Conservation (phyloP, 176 grass and related monocot species). For the Avena eriantha region DNA sequence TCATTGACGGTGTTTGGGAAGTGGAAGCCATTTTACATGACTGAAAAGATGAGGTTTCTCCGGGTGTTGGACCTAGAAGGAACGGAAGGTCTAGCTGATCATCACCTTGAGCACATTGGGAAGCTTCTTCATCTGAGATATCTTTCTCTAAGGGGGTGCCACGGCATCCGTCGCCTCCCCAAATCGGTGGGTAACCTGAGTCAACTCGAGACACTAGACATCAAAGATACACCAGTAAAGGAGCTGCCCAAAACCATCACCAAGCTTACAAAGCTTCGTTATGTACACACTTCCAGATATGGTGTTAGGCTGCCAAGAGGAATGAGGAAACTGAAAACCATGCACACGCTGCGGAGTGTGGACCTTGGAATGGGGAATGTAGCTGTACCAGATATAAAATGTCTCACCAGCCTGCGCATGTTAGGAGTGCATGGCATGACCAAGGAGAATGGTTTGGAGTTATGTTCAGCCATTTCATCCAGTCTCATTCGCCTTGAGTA, state of each 20-base stretch:
- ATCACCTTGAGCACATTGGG: not conserved
- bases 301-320: not conserved
- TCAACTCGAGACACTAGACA: not conserved
- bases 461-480: not conserved
- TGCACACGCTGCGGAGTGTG: not conserved
- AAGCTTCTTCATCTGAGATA: not conserved
- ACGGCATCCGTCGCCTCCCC: rapidly evolving
- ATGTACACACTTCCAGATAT: not conserved
- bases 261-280: not conserved
- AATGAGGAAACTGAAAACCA: not conserved
- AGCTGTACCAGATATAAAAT: not conserved
- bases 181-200: not conserved
- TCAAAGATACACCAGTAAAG: rapidly evolving
- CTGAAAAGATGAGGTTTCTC: not conserved
- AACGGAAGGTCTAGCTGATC: not conserved
- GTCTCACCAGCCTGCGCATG: not conserved
- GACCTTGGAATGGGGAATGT: not conserved
- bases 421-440: not conserved
- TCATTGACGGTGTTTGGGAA: not conserved
- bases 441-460: not conserved
- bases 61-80: not conserved
- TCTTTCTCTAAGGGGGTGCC: not conserved
- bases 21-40: not conserved
- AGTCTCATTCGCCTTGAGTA: not conserved
- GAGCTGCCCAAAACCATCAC: not conserved